Evolutionary conservation across 306 rosid genomes (phyloP).

Genomic region (Dalbergia cultrata): DNA sequence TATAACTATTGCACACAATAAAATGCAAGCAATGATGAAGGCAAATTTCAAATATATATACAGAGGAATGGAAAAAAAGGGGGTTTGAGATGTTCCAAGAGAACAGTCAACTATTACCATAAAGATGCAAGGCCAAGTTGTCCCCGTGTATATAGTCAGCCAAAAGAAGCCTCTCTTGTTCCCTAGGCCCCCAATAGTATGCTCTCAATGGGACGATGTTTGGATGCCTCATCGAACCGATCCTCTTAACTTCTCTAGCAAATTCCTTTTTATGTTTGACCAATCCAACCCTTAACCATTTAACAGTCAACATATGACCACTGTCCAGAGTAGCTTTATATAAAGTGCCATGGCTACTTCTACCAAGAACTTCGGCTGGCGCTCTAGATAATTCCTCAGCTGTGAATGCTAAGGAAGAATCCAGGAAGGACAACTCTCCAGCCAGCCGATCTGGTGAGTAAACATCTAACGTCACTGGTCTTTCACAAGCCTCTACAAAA

Average conservation of each 20-base stretch:
- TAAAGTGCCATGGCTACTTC: constrained; percentile 98
- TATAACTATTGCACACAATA: constrained; percentile 12
- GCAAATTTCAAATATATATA: too few relatives aligned
- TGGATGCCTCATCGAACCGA: constrained; percentile 93
- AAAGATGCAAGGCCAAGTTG: constrained; percentile 95
- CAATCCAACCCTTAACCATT: constrained; percentile 95
- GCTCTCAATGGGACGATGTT: constrained; percentile 87
- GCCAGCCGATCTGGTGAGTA: constrained; percentile 97
- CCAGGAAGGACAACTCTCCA: constrained; percentile 88
- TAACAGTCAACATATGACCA: constrained; percentile 95
- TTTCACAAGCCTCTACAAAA: constrained; percentile 76
- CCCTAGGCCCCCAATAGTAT: constrained; percentile 98
- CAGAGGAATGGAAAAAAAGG: neutral
- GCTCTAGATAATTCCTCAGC: constrained; percentile 99
- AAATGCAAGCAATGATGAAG: constrained; percentile 32
- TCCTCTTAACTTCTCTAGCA: constrained; percentile 92
- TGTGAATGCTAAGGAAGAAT: constrained; percentile 80
- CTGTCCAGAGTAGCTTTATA: constrained; percentile 95
- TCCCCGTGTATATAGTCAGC: constrained; percentile 90
- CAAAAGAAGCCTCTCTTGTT: constrained; percentile 98
- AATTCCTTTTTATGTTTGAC: constrained; percentile 96
- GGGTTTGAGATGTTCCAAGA: neutral
- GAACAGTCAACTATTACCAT: constrained; percentile 67
- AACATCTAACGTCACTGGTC: constrained; percentile 86
- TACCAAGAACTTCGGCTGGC: constrained; percentile 98